These are phyloP conservation scores for Rubroshorea leprosula DNA, from an alignment of 345 rosid species.

Conservation along the genomic window DNA sequence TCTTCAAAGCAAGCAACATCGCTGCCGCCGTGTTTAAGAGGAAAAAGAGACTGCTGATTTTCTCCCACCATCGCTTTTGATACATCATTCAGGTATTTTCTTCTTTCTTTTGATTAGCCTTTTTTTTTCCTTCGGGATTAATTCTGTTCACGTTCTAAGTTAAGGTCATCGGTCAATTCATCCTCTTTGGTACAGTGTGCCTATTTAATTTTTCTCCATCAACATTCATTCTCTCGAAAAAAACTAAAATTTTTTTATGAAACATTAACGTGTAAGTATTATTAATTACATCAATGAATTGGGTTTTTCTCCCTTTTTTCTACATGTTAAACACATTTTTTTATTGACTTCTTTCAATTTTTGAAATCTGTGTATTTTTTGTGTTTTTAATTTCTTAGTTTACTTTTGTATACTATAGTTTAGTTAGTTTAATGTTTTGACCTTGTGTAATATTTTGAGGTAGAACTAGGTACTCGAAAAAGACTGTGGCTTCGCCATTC, in stretches of 20 bases:
- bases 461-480: not conserved
- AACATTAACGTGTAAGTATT: not conserved
- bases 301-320: not conserved
- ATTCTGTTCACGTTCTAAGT: not conserved
- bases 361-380: not conserved
- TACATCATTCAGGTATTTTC: not conserved
- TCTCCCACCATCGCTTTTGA: not conserved
- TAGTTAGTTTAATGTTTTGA: no score
- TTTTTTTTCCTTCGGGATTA: not conserved
- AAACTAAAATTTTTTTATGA: no score
- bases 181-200: no score
- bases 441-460: not conserved
- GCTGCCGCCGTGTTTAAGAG: no score
- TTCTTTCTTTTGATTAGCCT: no score
- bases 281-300: not conserved
- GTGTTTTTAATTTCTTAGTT: no score
- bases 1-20: no score
- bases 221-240: not conserved
- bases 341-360: not conserved
- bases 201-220: not conserved
- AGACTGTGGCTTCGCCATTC: not conserved
- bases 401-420: no score
- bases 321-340: not conserved
- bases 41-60: not conserved
- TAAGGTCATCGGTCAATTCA: not conserved